Percentiles rank a stretch among this genome's conserved stretches.
Conservation (phyloP, 106 monocot genomes). For the Dendrobium officinale region DNA sequence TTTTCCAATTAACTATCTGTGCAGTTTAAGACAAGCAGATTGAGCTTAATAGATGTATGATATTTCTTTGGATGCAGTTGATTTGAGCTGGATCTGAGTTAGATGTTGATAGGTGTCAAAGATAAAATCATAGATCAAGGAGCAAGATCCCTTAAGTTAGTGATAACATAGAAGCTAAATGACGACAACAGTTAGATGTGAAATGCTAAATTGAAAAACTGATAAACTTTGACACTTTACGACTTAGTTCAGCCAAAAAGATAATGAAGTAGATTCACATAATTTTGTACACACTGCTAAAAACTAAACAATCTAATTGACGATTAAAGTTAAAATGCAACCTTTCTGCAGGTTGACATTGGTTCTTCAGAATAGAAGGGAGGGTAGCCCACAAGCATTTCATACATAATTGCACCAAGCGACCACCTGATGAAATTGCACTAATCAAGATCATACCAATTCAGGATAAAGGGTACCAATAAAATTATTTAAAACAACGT, state of each 20-base stretch:
- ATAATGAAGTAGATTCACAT: neutral
- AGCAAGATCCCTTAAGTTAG: neutral
- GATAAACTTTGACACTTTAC: neutral
- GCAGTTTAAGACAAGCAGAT: conserved; percentile 2
- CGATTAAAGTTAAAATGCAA: conserved; percentile 5
- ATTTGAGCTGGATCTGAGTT: neutral
- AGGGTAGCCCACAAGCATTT: conserved; percentile 49
- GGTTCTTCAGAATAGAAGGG: conserved; percentile 66
- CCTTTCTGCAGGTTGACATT: conserved; percentile 55
- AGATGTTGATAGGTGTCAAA: neutral
- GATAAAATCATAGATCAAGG: neutral
- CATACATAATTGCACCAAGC: conserved; percentile 42
- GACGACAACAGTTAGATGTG: neutral
- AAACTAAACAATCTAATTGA: neutral
- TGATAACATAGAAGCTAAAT: neutral
- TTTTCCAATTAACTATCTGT: conserved; percentile 42
- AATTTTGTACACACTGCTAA: neutral
- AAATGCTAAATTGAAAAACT: neutral
- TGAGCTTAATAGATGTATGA: neutral
- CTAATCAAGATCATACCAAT: conserved; percentile 5
- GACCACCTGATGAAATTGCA: conserved; percentile 38
- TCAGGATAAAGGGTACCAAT: neutral
- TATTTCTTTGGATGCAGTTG: neutral
- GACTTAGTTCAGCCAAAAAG: neutral
- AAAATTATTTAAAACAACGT: neutral